phyloP scores from a whole-genome alignment of 345 rosid genomes.

The Limnanthes douglasii region DNA sequence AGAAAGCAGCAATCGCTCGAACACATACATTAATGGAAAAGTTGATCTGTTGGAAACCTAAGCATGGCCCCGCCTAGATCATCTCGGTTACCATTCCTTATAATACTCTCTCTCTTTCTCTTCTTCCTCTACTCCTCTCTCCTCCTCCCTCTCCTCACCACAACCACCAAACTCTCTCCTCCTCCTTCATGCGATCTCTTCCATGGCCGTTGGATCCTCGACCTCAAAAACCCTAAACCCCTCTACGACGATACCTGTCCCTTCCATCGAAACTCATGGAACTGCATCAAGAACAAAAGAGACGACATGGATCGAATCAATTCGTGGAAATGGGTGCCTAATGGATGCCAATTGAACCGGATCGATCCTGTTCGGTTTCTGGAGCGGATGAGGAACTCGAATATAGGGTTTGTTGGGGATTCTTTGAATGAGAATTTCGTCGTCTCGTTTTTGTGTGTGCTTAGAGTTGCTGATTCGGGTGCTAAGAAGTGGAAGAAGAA shows the following conservation, averaged over 20 bases:
- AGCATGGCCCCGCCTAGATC: conserved; percentile 36
- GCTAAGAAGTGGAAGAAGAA: conserved; percentile 85
- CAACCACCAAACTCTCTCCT: conserved; percentile 6
- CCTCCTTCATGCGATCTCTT: conserved; percentile 52
- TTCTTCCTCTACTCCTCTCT: conserved; percentile 32
- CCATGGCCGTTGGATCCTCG: conserved; percentile 51
- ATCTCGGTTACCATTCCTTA: conserved; percentile 24
- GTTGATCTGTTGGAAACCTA: conserved; percentile 12
- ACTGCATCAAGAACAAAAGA: conserved; percentile 57
- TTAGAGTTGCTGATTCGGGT: conserved; percentile 54
- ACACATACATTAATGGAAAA: conserved; percentile 3
- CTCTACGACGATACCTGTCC: conserved; percentile 77
- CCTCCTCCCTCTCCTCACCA: conserved; percentile 17
- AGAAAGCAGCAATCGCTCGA: not conserved
- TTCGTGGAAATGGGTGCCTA: conserved; percentile 84
- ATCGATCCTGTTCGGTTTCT: conserved; percentile 50
- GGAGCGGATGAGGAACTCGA: conserved; percentile 47
- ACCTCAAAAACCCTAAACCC: conserved; percentile 18
- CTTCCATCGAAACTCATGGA: conserved; percentile 90
- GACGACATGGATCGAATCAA: conserved; percentile 52
- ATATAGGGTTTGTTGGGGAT: conserved; percentile 82
- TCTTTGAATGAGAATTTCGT: conserved; percentile 82
- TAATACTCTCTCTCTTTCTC: conserved; percentile 36
- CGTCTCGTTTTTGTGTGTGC: conserved; percentile 63
- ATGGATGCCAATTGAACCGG: conserved; percentile 35